Percentiles rank a stretch among this genome's conserved stretches.
Conservation (phyloP, 495 filamentous ascomycete species). For the Cudoniella acicularis region DNA sequence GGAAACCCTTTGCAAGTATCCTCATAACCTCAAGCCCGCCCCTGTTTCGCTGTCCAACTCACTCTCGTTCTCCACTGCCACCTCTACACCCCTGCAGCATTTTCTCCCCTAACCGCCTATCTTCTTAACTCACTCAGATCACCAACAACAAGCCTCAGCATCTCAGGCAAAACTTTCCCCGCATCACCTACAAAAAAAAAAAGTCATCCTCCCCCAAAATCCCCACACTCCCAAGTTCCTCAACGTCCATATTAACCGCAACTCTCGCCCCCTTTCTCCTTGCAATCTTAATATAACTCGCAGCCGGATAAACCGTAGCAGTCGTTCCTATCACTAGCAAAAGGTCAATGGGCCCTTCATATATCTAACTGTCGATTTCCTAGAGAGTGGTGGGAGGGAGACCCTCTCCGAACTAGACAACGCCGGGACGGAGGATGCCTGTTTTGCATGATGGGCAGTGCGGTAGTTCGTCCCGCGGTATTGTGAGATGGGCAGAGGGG, state of each 20-base stretch:
- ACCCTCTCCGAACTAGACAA: neutral
- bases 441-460: neutral
- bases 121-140: too few relatives aligned
- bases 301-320: neutral
- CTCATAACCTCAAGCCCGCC: too few relatives aligned
- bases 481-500: too few relatives aligned
- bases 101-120: too few relatives aligned
- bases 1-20: too few relatives aligned
- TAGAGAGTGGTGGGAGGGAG: neutral
- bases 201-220: neutral
- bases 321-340: neutral
- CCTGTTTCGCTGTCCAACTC: too few relatives aligned
- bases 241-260: neutral
- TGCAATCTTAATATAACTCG: neutral
- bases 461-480: neutral
- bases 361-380: neutral
- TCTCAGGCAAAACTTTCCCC: too few relatives aligned
- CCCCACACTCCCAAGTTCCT: neutral
- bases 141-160: conserved; percentile 34
- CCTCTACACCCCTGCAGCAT: too few relatives aligned
- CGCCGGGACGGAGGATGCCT: neutral
- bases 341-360: neutral
- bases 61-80: too few relatives aligned
- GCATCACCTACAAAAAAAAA: neutral
- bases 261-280: neutral